These are phyloP conservation scores for Taxawa tesnikishii DNA, from an alignment of 2,329 filamentous ascomycete species.

Conservation along the genomic window DNA sequence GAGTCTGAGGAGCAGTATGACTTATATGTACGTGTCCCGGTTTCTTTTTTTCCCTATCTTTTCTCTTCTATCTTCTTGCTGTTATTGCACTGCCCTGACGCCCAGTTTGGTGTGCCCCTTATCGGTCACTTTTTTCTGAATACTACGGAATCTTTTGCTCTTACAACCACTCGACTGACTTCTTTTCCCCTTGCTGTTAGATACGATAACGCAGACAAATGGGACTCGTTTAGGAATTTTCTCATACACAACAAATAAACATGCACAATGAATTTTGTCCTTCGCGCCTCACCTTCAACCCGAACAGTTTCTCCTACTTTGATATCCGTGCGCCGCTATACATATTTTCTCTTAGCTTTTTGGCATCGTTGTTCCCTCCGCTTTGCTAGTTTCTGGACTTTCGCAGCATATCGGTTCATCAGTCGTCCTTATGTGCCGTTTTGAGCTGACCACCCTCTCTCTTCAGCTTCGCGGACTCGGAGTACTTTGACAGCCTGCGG, in stretches of 20 bases:
- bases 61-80: slow-evolving; percentile 6
- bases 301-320: too few species aligned
- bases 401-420: not conserved
- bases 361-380: not conserved
- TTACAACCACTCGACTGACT: slow-evolving; percentile 11
- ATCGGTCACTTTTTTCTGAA: slow-evolving; percentile 1
- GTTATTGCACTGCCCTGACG: not conserved
- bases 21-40: slow-evolving; percentile 65
- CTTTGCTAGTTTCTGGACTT: not conserved
- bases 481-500: slow-evolving; percentile 13
- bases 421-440: not conserved
- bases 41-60: slow-evolving; percentile 5
- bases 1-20: slow-evolving; percentile 90
- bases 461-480: slow-evolving; percentile 16
- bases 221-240: slow-evolving; percentile 76
- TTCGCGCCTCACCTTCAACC: too few species aligned
- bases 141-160: not conserved
- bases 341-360: too few species aligned
- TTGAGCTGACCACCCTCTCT: slow-evolving; percentile 4
- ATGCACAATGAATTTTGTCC: slow-evolving; percentile 2
- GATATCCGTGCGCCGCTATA: too few species aligned
- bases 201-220: slow-evolving; percentile 71
- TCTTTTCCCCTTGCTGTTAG: slow-evolving; percentile 26
- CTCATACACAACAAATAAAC: slow-evolving; percentile 62
- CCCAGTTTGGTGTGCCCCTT: not conserved